A percentile compares a stretch with the other conserved stretches of the same genome.
phyloP scores from a whole-genome alignment of 345 rosid genomes.

The Aethionema arabicum region DNA sequence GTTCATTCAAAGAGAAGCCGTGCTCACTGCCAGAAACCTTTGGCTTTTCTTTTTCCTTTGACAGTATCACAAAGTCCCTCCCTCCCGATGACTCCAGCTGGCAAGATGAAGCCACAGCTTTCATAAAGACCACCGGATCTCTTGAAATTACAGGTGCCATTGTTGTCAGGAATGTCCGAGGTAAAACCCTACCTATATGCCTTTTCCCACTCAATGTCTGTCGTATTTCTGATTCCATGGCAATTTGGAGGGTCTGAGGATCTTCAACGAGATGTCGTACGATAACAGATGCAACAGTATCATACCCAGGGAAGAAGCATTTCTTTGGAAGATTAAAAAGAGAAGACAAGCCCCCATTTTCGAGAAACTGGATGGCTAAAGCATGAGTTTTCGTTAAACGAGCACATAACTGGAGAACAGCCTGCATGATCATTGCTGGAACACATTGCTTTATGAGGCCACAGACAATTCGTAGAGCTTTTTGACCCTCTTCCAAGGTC shows the following conservation, averaged over 20 bases:
- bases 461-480: conserved; percentile 61
- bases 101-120: conserved; percentile 74
- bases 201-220: conserved; percentile 74
- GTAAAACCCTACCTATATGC: conserved; percentile 65
- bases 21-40: conserved; percentile 60
- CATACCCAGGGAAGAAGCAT: conserved; percentile 90
- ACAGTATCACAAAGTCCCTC: conserved; percentile 66
- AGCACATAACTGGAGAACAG: conserved; percentile 92
- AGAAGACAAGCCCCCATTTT: conserved; percentile 72
- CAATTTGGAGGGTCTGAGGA: conserved; percentile 92
- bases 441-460: conserved; percentile 79
- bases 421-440: conserved; percentile 91
- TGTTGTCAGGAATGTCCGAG: conserved; percentile 70
- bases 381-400: conserved; percentile 81
- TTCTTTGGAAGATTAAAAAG: conserved; percentile 80
- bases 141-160: conserved; percentile 92
- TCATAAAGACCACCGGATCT: conserved; percentile 89
- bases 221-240: conserved; percentile 93
- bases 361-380: conserved; percentile 82
- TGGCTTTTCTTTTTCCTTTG: conserved; percentile 75
- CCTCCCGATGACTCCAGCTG: conserved; percentile 91
- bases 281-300: conserved; percentile 82
- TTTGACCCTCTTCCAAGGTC: conserved; percentile 69
- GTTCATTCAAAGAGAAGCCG: conserved; percentile 56
- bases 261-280: conserved; percentile 93